phyloP scores from a whole-genome alignment of 108 stramenopile genomes.

The Stephanodiscus triporus region DNA sequence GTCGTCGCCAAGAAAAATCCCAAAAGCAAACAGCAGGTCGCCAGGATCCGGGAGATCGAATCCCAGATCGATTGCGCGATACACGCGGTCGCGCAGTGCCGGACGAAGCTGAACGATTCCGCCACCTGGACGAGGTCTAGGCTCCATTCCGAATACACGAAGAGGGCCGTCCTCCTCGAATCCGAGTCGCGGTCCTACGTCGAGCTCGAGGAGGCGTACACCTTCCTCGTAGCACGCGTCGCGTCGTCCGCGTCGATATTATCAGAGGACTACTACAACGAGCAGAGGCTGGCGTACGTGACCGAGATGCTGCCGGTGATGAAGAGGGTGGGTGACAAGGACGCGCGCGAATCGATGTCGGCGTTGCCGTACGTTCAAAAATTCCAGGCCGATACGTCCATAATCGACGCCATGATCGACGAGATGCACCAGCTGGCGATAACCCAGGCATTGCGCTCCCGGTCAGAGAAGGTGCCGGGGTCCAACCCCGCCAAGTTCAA shows the following conservation, averaged over 20 bases:
- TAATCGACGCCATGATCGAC: conserved; percentile 20
- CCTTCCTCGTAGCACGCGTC: conserved; percentile 3
- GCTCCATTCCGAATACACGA: conserved; percentile 30
- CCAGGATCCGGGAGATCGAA: background rate
- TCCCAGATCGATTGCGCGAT: background rate
- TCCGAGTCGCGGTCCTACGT: background rate
- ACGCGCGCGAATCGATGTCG: background rate
- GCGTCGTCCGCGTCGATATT: background rate
- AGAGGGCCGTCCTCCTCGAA: conserved; percentile 13
- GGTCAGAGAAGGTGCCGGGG: background rate
- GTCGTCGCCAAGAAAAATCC: background rate
- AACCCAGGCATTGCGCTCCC: conserved; percentile 12
- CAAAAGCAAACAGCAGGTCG: background rate
- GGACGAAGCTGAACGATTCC: background rate
- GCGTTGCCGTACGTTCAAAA: conserved; percentile 28
- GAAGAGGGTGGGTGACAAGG: conserved; percentile 8
- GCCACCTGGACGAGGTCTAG: background rate
- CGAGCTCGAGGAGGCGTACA: conserved; percentile 13
- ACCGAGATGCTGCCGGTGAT: conserved; percentile 35
- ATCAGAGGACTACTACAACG: background rate
- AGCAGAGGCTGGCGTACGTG: conserved; percentile 30
- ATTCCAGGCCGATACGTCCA: conserved; percentile 13
- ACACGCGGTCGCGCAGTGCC: conserved; percentile 6
- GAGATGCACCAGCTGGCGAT: conserved; percentile 31
- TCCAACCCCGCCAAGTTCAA: conserved; percentile 10